Conservation (phyloP, 1,284 basidiomycete genomes). For the Marasmius sp. region DNA sequence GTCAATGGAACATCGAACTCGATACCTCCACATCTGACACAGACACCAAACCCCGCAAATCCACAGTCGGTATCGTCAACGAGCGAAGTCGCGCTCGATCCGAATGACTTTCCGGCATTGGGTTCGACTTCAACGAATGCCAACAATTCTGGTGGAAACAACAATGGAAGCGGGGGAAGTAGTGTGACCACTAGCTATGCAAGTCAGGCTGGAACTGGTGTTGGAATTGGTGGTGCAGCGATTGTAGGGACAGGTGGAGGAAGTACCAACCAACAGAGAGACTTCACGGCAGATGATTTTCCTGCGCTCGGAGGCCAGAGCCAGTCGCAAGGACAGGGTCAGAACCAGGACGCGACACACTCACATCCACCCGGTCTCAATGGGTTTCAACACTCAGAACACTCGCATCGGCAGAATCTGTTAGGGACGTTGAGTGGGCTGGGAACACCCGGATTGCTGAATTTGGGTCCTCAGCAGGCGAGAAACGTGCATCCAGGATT, state of each 20-base stretch:
- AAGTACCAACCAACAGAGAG: slow-evolving; percentile 49
- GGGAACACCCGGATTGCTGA: slow-evolving; percentile 66
- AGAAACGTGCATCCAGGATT: slow-evolving; percentile 62
- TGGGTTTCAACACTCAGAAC: slow-evolving; percentile 57
- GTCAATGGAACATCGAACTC: slow-evolving; percentile 49
- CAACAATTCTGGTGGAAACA: slow-evolving; percentile 31
- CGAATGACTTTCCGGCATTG: slow-evolving; percentile 82
- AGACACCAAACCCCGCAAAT: slow-evolving; percentile 45
- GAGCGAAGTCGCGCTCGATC: slow-evolving; percentile 78
- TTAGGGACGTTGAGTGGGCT: slow-evolving; percentile 50
- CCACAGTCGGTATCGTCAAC: slow-evolving; percentile 62
- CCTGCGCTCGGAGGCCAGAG: slow-evolving; percentile 73
- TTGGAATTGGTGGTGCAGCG: slow-evolving; percentile 32
- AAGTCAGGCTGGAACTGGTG: slow-evolving; percentile 56
- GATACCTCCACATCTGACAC: slow-evolving; percentile 54
- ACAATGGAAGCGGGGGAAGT: slow-evolving; percentile 30
- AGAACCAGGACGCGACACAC: slow-evolving; percentile 28
- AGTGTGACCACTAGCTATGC: slow-evolving; percentile 64
- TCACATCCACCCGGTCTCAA: slow-evolving; percentile 74
- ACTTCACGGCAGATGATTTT: slow-evolving; percentile 81
- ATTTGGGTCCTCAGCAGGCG: slow-evolving; percentile 50
- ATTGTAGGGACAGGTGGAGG: slow-evolving; percentile 41
- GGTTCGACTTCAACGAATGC: slow-evolving; percentile 54
- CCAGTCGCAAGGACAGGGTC: slow-evolving; percentile 24
- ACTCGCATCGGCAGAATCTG: slow-evolving; percentile 47